phyloP scores from a whole-genome alignment of 2,329 filamentous ascomycete genomes.

The Ascochyta clinopodiicola region DNA sequence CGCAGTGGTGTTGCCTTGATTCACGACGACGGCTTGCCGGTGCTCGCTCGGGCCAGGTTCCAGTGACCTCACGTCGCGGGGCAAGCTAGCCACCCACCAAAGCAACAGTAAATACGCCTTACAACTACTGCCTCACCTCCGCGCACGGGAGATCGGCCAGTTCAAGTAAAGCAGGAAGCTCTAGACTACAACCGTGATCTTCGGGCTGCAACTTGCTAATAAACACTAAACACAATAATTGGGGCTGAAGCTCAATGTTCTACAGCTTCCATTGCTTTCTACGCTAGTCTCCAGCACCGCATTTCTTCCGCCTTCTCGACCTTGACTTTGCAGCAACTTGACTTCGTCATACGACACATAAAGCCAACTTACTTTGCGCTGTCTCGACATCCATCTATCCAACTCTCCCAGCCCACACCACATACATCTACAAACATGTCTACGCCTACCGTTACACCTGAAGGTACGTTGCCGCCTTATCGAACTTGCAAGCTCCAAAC shows the following conservation, averaged over 20 bases:
- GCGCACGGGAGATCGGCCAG: not conserved
- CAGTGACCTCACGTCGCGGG: constrained; percentile 40
- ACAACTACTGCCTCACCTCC: constrained; percentile 1
- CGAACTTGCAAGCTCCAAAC: constrained; percentile 10
- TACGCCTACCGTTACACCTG: constrained; percentile 42
- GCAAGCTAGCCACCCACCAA: constrained; percentile 25
- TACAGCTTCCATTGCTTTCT: constrained; percentile 49
- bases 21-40: constrained; percentile 12
- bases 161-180: constrained; percentile 7
- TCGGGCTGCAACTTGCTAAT: constrained; percentile 10
- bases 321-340: constrained; percentile 30
- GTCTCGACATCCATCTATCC: constrained; percentile 3
- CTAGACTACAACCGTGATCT: constrained; percentile 1
- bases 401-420: not conserved
- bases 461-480: constrained; percentile 49
- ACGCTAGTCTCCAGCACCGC: constrained; percentile 45
- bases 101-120: not conserved
- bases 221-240: constrained; percentile 23
- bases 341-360: constrained; percentile 22
- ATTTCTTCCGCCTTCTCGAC: constrained; percentile 45
- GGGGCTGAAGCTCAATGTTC: constrained; percentile 37
- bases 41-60: constrained; percentile 25
- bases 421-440: constrained; percentile 31
- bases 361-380: not conserved
- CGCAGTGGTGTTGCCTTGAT: constrained; percentile 30